Base-by-base conservation (phyloP, 176 grass and related monocot genomes). In the Oryza longistaminata region DNA sequence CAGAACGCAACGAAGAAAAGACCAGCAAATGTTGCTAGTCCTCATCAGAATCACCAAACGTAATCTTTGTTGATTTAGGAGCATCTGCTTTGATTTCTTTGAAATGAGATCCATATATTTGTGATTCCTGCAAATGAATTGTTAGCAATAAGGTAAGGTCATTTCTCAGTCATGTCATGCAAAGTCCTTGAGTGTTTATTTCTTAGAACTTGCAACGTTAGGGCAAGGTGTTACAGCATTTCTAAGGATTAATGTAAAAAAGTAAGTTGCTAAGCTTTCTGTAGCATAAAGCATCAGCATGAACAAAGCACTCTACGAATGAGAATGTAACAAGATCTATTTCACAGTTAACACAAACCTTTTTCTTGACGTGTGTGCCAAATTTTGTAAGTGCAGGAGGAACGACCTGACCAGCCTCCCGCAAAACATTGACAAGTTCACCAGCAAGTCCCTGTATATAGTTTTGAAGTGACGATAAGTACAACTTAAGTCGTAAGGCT, bases 361-460 rank as follows among this genome's bases (percentile, higher is more conserved):
- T 98, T 77, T 98, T 98, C 96, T 98, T 98, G 53, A 95, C 91
- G 81, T 98, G 93, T 34, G 93, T 98, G 58, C 96, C 96, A 87
- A 98, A 98, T 83, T 98, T 95, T 65, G 69, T 92, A 75, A 98
- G 96, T 14, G 83, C 50, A 73, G 81, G 80, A 87, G 96, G 96
- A 88, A 98, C 78, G 72, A 76, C 74, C 85, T 98, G 96, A 77
- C 84, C 93, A 92, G 96, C 96, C 89, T 98, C 96, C 78, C 91
- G 86, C 70, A 98, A 78, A 81, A 98, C 96, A 89, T 98, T 98
- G 48, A 95, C 93, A 71, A 98, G 93, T 70, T 98, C 96, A 58
- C 96, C 96, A 88, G 93, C 88, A 90, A 98, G 96, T 60, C 82
- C 93, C 93, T 94, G 40, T 66, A 87, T 66, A 66, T 52, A 55